Evolutionary conservation across 1,284 basidiomycete genomes (phyloP).

Genomic region (Schizophyllum amplum): DNA sequence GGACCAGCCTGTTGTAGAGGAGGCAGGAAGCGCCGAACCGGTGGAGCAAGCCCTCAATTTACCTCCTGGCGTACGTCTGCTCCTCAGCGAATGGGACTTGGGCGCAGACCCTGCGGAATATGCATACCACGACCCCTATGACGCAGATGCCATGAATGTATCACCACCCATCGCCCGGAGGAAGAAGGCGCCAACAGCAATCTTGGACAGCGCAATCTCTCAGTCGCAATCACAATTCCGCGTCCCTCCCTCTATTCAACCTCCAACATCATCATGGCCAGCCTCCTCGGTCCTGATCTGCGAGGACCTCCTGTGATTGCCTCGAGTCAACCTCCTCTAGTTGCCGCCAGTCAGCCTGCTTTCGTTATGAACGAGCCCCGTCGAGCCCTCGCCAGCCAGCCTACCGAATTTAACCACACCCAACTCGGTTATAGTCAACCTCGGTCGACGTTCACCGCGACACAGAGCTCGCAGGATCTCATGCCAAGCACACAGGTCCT

Average conservation of each 20-base stretch:
- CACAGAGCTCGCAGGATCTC: conserved; percentile 33
- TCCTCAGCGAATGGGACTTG: conserved; percentile 61
- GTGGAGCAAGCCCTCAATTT: conserved; percentile 6
- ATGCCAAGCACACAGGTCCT: conserved; percentile 62
- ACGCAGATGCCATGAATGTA: conserved; percentile 10
- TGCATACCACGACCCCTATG: conserved; percentile 49
- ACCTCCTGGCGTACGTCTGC: conserved; percentile 48
- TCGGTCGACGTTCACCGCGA: conserved; percentile 11
- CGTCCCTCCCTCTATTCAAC: too few relatives aligned
- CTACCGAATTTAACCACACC: conserved; percentile 7
- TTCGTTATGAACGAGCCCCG: not conserved
- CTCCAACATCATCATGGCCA: not conserved
- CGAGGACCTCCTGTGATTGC: too few relatives aligned
- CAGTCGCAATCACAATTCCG: not conserved
- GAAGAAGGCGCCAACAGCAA: not conserved
- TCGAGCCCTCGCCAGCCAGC: not conserved
- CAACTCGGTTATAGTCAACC: conserved; percentile 11
- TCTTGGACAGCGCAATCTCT: not conserved
- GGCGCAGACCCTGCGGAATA: conserved; percentile 44
- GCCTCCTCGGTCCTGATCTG: too few relatives aligned
- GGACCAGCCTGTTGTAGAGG: not conserved
- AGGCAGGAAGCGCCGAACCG: conserved; percentile 5
- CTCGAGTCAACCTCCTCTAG: not conserved
- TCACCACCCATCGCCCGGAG: not conserved
- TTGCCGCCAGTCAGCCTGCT: not conserved